phyloP scores from a whole-genome alignment of 192 early-diverging fungal species.

The Powellomyces hirtus region DNA sequence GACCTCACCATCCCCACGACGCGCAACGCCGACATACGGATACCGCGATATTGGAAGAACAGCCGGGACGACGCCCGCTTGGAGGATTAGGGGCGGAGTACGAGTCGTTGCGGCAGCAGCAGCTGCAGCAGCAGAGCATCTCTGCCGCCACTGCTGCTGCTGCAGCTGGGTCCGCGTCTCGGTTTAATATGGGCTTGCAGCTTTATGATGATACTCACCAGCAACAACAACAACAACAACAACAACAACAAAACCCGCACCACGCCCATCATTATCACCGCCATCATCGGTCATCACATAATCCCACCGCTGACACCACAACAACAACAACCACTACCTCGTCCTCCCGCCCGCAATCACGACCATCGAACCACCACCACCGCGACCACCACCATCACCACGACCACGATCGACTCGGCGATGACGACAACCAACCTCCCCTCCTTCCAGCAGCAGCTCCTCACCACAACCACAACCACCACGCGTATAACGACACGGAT shows the following conservation, averaged over 20 bases:
- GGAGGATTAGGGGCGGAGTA: neutral
- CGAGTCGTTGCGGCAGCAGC: neutral
- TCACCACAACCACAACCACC: neutral
- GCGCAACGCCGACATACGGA: neutral
- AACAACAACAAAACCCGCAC: neutral
- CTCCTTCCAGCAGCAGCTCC: neutral
- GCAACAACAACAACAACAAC: neutral
- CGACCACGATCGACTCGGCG: neutral
- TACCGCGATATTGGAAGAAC: neutral
- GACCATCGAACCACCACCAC: neutral
- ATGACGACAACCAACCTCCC: neutral
- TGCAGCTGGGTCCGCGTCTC: too few species aligned
- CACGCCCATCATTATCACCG: neutral
- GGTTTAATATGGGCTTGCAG: too few species aligned
- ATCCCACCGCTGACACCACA: neutral
- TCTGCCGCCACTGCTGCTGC: too few species aligned
- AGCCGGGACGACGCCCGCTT: neutral
- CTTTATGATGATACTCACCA: neutral
- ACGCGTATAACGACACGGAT: conserved; percentile 5
- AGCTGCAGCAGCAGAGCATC: neutral
- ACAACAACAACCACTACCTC: neutral
- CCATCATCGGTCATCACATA: too few species aligned
- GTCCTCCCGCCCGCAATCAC: neutral
- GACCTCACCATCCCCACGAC: neutral
- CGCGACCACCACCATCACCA: neutral